Conservation (phyloP, 169 alveolate genomes). For the Babesia sp. region DNA sequence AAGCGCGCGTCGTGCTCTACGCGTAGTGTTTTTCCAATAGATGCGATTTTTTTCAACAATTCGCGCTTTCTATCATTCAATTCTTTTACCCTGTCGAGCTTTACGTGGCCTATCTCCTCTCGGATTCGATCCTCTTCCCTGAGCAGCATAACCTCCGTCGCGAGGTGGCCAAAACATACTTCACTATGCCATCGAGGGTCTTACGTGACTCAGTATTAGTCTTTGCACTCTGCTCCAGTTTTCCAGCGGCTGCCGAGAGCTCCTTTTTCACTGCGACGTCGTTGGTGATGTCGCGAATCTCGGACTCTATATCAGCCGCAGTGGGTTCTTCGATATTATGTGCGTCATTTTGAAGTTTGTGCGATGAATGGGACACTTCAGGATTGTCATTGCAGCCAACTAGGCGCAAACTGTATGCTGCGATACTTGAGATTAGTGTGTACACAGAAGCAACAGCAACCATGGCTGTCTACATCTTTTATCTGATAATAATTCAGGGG, state of each 20-base stretch:
- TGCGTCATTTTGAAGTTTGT: no score
- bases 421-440: slow-evolving; percentile 22
- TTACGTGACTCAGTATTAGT: slow-evolving; percentile 16
- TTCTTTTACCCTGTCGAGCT: slow-evolving; percentile 32
- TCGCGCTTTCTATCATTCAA: slow-evolving; percentile 26
- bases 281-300: slow-evolving; percentile 6
- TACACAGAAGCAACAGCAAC: slow-evolving; percentile 13
- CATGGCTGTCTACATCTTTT: slow-evolving; percentile 10
- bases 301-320: slow-evolving; percentile 1
- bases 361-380: background rate
- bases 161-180: slow-evolving; percentile 12
- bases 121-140: slow-evolving; percentile 30
- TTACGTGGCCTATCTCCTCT: slow-evolving; percentile 29
- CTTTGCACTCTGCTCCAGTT: slow-evolving; percentile 36
- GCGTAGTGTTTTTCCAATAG: slow-evolving; percentile 54
- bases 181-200: slow-evolving; percentile 14
- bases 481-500: background rate
- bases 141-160: background rate
- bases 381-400: background rate
- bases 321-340: background rate
- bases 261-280: slow-evolving; percentile 21
- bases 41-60: slow-evolving; percentile 39
- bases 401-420: background rate
- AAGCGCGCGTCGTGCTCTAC: slow-evolving; percentile 48
- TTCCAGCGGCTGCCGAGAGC: slow-evolving; percentile 29